Base-by-base conservation (phyloP, 1,139 yeast species). In the Yamadazyma diospyri region DNA sequence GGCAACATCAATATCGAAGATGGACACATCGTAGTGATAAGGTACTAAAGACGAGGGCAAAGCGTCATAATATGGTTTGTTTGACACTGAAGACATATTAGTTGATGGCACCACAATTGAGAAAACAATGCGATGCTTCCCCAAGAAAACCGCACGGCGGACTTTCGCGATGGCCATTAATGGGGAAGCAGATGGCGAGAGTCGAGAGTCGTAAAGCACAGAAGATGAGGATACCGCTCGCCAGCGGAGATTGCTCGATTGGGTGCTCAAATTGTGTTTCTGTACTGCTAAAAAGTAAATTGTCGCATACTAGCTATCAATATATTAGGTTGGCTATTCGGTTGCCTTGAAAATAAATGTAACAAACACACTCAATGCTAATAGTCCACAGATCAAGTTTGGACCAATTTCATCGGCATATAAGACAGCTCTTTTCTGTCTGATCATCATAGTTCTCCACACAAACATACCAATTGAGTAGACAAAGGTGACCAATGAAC, bases 371-470 rank as follows among this genome's bases (percentile, higher is more conserved):
- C 95, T 81, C 3, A 79, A 62, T 6, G 85, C 81, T 46, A 92
- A 66, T 35, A 82, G 82, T 16, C 63, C 59, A 64, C 97, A 89
- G 36, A 92, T 78, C 57, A 79, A 69, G 42, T 83, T 81, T 14
- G 97, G 97, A 1, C 98, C 98, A 45, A 81, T 57, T 50, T 72
- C 78, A 60, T 92, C 98, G 46, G 86, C 95, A 52, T 92, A 92
- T 42, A 85, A 75, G 19, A 79, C 85, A 1, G 94, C 87, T 42
- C 78, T 77, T 65, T 87, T 86, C 43, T 77, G 74, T 53, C 98
- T 78, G 47, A 92, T 87, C 57, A 81, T 81, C 34, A 78, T 57
- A 6, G 88, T 92, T 60, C 98, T 77, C 79, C 85, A 82, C 30
- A 88, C 61, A 59, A 88, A 92, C 49, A 76, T 74, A 46, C 69